These are phyloP conservation scores for Corylus heterophylla DNA, from an alignment of 306 rosid species.

Conservation along the genomic window DNA sequence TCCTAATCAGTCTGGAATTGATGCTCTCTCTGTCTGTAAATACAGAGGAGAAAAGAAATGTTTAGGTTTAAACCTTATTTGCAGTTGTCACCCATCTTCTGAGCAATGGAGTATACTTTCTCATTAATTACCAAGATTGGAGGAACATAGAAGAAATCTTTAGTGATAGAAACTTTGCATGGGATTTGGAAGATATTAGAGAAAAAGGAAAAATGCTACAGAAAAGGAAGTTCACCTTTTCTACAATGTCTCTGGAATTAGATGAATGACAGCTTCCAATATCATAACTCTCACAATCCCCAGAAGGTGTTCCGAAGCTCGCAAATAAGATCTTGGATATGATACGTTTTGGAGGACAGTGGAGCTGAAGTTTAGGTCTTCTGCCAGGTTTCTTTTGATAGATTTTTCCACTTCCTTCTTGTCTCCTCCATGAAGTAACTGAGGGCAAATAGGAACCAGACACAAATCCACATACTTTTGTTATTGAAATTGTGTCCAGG, in stretches of 20 bases:
- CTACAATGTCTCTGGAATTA: not conserved
- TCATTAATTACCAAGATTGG: too few species aligned
- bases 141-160: too few species aligned
- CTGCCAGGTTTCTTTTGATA: not conserved
- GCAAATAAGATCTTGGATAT: slow-evolving; percentile 46
- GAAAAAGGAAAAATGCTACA: too few species aligned
- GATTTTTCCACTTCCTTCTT: slow-evolving; percentile 1
- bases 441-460: slow-evolving; percentile 42
- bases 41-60: too few species aligned
- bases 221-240: slow-evolving; percentile 1
- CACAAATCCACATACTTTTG: slow-evolving; percentile 35
- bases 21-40: too few species aligned
- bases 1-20: too few species aligned
- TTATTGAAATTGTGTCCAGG: slow-evolving; percentile 37
- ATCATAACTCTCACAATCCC: slow-evolving; percentile 24
- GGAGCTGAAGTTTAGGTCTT: slow-evolving; percentile 1
- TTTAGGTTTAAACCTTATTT: too few species aligned
- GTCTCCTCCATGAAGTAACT: slow-evolving; percentile 33
- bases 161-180: too few species aligned
- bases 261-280: slow-evolving; percentile 13
- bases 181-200: too few species aligned
- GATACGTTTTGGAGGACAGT: slow-evolving; percentile 30
- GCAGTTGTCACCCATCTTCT: too few species aligned
- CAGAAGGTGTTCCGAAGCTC: slow-evolving; percentile 53
- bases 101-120: too few species aligned